These are phyloP conservation scores for Epithemia pelagica DNA, from an alignment of 108 stramenopile species.

Conservation along the genomic window DNA sequence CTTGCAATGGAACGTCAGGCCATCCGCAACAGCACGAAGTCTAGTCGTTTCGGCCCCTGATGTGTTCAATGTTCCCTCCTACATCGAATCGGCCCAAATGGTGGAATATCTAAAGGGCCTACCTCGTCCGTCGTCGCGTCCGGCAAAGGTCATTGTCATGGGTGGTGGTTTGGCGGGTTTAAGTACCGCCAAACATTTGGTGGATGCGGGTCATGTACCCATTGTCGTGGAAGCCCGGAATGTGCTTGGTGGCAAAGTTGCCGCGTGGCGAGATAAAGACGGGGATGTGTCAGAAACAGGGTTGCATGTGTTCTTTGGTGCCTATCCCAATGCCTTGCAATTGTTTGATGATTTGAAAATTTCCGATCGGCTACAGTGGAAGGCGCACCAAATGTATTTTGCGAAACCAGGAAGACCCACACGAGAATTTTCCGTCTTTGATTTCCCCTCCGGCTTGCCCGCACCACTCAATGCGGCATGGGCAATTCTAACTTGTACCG, in stretches of 20 bases:
- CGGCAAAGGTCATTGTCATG: slow-evolving; percentile 56
- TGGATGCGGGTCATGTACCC: slow-evolving; percentile 84
- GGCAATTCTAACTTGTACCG: slow-evolving; percentile 90
- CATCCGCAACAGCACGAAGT: no score
- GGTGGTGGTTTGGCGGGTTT: slow-evolving; percentile 88
- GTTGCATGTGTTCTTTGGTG: slow-evolving; percentile 92
- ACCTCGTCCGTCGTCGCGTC: not conserved
- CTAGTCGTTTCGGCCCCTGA: slow-evolving; percentile 4
- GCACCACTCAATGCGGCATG: slow-evolving; percentile 90
- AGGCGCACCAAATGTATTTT: slow-evolving; percentile 92
- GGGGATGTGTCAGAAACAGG: slow-evolving; percentile 90
- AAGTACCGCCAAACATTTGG: slow-evolving; percentile 80
- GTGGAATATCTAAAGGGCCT: slow-evolving; percentile 8
- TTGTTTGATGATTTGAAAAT: slow-evolving; percentile 88
- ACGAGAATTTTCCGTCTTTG: slow-evolving; percentile 84
- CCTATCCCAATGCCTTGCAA: slow-evolving; percentile 91
- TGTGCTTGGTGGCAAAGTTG: slow-evolving; percentile 82
- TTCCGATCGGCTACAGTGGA: slow-evolving; percentile 93
- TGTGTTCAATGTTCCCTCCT: slow-evolving; percentile 7
- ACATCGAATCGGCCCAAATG: slow-evolving; percentile 6
- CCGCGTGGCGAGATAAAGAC: slow-evolving; percentile 85
- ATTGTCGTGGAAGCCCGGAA: slow-evolving; percentile 70
- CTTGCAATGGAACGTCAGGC: no score
- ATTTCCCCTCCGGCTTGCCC: slow-evolving; percentile 89
- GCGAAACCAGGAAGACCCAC: slow-evolving; percentile 58